Base-by-base conservation (phyloP, 306 rosid species). In the Potentilla sterilis region DNA sequence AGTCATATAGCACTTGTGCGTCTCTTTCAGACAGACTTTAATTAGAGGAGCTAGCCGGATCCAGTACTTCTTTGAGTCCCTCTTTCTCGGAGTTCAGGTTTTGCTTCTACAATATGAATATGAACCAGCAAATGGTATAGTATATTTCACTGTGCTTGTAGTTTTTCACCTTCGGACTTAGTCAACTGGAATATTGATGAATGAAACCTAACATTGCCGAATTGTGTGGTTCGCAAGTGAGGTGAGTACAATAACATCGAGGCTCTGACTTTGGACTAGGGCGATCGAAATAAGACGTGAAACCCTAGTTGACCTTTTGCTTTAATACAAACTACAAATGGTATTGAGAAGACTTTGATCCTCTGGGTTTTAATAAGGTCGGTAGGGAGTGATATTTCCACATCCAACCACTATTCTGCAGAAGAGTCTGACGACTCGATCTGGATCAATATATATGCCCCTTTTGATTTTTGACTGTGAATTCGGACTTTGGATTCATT, bases 221-320 rank as follows among this genome's bases (percentile, higher is more conserved):
- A 3, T 28, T 69, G 46, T 4, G 68, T 74, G 83, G 83, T 47
- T 47, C 51, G 48, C 52, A 71, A 64, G 63, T 49, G 15, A 44
- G 4, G 38, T 10, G 37, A 16, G 69, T 0, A 35, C 11, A 35
- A 16, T 16, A 35, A 15, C 21, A 63, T 34, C 41, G 69, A 35
- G 46, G 14, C 24, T 16, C 19, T 64, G 69, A 64, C 24, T 35
- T 64, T 18, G 46, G 69, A 64, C 44, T 7, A 11, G 34, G 2
- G 58, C 19, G 4, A 49, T 2, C 61, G 32, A 63, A 64, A 37
- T 7, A 13, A 34, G 75, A 55, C 46, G 40, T 52, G 40, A 21
- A 32, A 19, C 42, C 37, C 43, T 61, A 11, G 58, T 62, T 61
- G 70, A 62, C 62, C 3, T 46, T 44, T 72, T 11, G 38, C 67